Percentiles rank a stretch among this genome's conserved stretches.
phyloP scores from a whole-genome alignment of 1,284 basidiomycete genomes.

The Porphyrellus sp. region DNA sequence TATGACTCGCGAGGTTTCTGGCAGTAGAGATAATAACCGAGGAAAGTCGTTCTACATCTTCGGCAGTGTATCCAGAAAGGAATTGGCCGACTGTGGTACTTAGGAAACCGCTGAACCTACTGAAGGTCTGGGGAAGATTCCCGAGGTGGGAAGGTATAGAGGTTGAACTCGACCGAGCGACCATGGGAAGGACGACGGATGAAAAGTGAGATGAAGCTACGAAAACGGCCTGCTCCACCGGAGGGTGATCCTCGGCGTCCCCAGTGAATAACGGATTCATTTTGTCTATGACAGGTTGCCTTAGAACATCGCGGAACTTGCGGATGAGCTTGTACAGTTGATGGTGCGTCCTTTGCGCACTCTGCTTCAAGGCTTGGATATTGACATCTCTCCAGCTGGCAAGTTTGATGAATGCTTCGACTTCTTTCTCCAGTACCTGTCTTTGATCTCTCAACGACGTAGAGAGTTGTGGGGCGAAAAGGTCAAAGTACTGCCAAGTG shows the following conservation, averaged over 20 bases:
- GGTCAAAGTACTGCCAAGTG: constrained; percentile 64
- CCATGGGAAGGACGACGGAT: constrained; percentile 1
- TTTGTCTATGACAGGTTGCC: constrained; percentile 60
- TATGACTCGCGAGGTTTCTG: constrained; percentile 57
- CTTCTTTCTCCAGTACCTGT: constrained; percentile 71
- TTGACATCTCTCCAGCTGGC: constrained; percentile 99
- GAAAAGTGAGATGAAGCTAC: constrained; percentile 6
- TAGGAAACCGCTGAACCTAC: constrained; percentile 47
- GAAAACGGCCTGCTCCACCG: constrained; percentile 15
- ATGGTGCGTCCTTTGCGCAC: constrained; percentile 87
- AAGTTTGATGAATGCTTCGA: constrained; percentile 85
- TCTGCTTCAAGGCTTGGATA: constrained; percentile 89
- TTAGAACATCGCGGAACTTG: constrained; percentile 88
- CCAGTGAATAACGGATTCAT: constrained; percentile 42
- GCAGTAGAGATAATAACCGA: constrained; percentile 73
- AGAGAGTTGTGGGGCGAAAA: constrained; percentile 56
- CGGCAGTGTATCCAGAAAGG: constrained; percentile 39
- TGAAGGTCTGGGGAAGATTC: constrained; percentile 45
- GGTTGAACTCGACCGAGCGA: constrained; percentile 4
- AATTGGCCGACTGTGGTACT: constrained; percentile 41
- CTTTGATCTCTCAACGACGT: constrained; percentile 60
- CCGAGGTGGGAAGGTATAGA: constrained; percentile 22
- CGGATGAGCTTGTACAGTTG: constrained; percentile 90
- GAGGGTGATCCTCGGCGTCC: constrained; percentile 33
- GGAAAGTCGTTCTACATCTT: constrained; percentile 61